These are phyloP conservation scores for Alternaria longipes DNA, from an alignment of 2,329 filamentous ascomycete genomes.

Conservation along the genomic window DNA sequence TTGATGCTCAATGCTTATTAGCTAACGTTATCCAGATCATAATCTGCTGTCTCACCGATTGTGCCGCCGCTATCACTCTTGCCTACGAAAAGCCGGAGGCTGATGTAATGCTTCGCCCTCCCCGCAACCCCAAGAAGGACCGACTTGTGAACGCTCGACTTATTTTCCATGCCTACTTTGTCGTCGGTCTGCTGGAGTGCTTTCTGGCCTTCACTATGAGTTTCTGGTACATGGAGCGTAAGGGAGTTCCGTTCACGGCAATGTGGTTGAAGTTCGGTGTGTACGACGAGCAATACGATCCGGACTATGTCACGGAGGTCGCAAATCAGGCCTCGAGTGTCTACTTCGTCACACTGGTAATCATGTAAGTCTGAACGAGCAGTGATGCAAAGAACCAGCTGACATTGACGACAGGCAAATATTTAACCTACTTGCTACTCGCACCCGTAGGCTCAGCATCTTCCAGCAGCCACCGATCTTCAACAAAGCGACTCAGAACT, in stretches of 20 bases:
- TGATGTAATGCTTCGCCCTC: conserved; percentile 74
- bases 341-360: conserved; percentile 82
- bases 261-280: conserved; percentile 66
- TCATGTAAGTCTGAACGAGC: conserved; percentile 66
- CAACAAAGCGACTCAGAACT: conserved; percentile 72
- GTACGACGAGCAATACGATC: conserved; percentile 36
- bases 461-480: conserved; percentile 76
- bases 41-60: conserved; percentile 77
- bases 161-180: conserved; percentile 75
- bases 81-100: conserved; percentile 81
- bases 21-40: conserved; percentile 36
- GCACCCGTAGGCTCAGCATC: conserved; percentile 68
- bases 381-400: conserved; percentile 1
- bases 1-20: background rate
- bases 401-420: conserved; percentile 64
- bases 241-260: conserved; percentile 70
- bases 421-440: conserved; percentile 76
- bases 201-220: conserved; percentile 56
- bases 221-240: conserved; percentile 55
- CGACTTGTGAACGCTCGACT: conserved; percentile 78
- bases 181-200: conserved; percentile 67
- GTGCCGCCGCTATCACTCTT: conserved; percentile 68
- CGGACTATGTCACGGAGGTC: conserved; percentile 52
- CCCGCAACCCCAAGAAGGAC: conserved; percentile 73
- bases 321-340: conserved; percentile 74